phyloP scores from a whole-genome alignment of 805 yeast species.

The Torulaspora microellipsoides region DNA sequence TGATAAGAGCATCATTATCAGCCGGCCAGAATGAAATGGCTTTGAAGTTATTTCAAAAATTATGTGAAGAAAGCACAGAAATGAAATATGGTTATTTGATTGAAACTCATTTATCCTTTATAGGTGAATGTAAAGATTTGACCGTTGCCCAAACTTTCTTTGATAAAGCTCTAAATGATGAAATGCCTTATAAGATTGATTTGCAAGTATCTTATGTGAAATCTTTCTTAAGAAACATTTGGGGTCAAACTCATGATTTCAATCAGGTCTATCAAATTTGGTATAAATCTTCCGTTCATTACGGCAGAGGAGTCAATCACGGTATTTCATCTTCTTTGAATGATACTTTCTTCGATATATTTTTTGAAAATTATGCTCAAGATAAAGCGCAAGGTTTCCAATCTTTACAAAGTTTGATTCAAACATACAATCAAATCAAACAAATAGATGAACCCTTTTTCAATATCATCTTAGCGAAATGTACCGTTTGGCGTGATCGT shows the following conservation, averaged over 20 bases:
- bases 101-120: constrained; percentile 71
- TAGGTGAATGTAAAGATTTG: constrained; percentile 72
- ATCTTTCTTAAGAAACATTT: constrained; percentile 56
- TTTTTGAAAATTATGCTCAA: constrained; percentile 53
- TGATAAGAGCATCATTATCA: constrained; percentile 67
- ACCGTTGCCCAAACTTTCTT: constrained; percentile 68
- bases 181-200: constrained; percentile 67
- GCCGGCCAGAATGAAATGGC: constrained; percentile 65
- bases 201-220: constrained; percentile 72
- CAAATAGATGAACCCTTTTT: constrained; percentile 75
- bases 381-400: constrained; percentile 50
- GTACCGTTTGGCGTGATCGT: constrained; percentile 62
- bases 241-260: constrained; percentile 53
- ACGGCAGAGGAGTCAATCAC: constrained; percentile 53
- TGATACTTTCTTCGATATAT: constrained; percentile 61
- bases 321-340: constrained; percentile 71
- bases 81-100: constrained; percentile 50
- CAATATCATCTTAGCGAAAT: constrained; percentile 66
- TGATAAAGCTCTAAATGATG: constrained; percentile 62
- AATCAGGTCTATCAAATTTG: constrained; percentile 57
- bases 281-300: constrained; percentile 56
- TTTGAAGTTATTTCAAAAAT: constrained; percentile 54
- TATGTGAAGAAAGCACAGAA: constrained; percentile 49
- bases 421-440: constrained; percentile 51
- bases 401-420: constrained; percentile 53